Evolutionary conservation across 257 asterid species (phyloP).

Genomic region (Datura wrightii): DNA sequence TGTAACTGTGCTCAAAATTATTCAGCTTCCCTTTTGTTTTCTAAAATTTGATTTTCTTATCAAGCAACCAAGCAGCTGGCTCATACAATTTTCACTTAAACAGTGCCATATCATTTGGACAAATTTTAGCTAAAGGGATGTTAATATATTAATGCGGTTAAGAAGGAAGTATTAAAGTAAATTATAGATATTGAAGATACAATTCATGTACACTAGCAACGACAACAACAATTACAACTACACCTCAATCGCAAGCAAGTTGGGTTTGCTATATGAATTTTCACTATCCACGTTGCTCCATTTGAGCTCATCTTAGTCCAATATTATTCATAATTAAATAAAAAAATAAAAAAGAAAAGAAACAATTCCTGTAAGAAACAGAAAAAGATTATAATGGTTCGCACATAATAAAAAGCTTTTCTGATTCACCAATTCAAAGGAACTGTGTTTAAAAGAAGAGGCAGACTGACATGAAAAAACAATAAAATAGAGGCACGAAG

Average conservation of each 20-base stretch:
- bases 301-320: not conserved
- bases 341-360: not conserved
- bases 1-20: not conserved
- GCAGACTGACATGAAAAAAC: not conserved
- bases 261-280: conserved; percentile 10
- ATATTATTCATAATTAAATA: not conserved
- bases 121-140: not conserved
- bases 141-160: conserved; percentile 3
- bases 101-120: not conserved
- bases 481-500: not conserved
- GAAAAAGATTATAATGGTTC: not conserved
- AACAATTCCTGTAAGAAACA: not conserved
- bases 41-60: not conserved
- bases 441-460: conserved; percentile 13
- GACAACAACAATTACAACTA: conserved; percentile 3
- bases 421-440: not conserved
- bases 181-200: not conserved
- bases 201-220: not conserved
- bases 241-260: not conserved
- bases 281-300: not conserved
- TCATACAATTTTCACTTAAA: not conserved
- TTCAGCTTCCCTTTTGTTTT: not conserved
- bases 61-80: not conserved
- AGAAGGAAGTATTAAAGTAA: not conserved
- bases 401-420: not conserved